phyloP scores from a whole-genome alignment of 768 basidiomycete genomes.

The Boletus tylopilopsis region DNA sequence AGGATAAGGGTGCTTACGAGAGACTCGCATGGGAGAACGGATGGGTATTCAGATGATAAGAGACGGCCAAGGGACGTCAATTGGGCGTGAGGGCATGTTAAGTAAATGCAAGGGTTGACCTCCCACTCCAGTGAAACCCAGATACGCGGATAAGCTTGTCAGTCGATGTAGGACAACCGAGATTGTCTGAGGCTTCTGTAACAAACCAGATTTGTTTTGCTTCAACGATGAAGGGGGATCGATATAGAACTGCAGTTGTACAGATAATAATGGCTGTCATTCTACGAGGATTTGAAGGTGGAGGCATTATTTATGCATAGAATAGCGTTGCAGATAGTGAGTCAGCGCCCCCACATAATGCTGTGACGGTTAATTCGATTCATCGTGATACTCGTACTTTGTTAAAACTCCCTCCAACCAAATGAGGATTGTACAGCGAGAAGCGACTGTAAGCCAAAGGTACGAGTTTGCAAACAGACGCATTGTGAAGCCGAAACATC shows the following conservation, averaged over 20 bases:
- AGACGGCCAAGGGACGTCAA: constrained; percentile 16
- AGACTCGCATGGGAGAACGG: background rate
- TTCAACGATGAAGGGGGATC: constrained; percentile 2
- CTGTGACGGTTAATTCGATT: background rate
- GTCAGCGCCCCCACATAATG: constrained; percentile 25
- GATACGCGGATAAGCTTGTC: background rate
- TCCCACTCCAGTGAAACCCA: background rate
- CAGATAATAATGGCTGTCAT: constrained; percentile 18
- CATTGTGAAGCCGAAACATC: constrained; percentile 19
- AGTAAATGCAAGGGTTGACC: background rate
- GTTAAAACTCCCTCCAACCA: constrained; percentile 25
- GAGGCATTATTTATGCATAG: constrained; percentile 27
- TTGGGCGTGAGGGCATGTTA: constrained; percentile 7
- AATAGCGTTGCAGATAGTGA: constrained; percentile 24
- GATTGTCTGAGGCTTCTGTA: constrained; percentile 20
- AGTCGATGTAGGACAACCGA: constrained; percentile 18
- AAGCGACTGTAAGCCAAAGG: background rate
- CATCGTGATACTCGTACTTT: background rate
- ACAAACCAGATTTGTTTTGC: constrained; percentile 19
- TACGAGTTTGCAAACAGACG: background rate
- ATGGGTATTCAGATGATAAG: constrained; percentile 17
- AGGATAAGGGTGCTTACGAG: constrained; percentile 17
- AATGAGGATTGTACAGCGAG: constrained; percentile 26
- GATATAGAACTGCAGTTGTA: background rate
- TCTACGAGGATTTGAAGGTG: constrained; percentile 27